Conservation (phyloP, 305 asterid species). For the Withania somnifera region DNA sequence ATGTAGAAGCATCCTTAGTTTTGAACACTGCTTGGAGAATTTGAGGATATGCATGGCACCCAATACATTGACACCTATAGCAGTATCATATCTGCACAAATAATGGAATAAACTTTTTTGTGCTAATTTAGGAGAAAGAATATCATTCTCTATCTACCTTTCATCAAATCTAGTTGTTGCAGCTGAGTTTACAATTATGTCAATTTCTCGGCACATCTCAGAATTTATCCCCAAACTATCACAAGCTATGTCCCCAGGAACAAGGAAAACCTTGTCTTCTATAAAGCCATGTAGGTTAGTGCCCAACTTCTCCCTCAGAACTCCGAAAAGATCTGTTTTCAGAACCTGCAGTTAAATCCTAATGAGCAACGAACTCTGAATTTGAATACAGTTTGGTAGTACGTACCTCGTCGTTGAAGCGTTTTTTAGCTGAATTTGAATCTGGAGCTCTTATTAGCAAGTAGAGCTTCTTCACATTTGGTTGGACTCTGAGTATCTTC, state of each 20-base stretch:
- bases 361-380: neutral
- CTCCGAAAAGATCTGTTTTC: slow-evolving; percentile 26
- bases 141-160: slow-evolving; percentile 19
- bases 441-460: slow-evolving; percentile 25
- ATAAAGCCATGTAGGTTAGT: neutral
- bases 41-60: slow-evolving; percentile 34
- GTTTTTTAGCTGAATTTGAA: slow-evolving; percentile 9
- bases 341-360: slow-evolving; percentile 16
- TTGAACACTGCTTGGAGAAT: slow-evolving; percentile 39
- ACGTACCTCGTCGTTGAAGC: slow-evolving; percentile 34
- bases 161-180: slow-evolving; percentile 52
- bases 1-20: slow-evolving; percentile 40
- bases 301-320: slow-evolving; percentile 27
- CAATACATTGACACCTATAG: slow-evolving; percentile 37
- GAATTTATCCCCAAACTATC: slow-evolving; percentile 31
- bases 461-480: slow-evolving; percentile 33
- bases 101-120: neutral
- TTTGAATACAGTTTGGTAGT: neutral
- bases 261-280: slow-evolving; percentile 21
- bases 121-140: neutral
- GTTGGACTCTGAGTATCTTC: slow-evolving; percentile 39
- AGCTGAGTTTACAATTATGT: slow-evolving; percentile 44
- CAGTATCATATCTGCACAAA: slow-evolving; percentile 40
- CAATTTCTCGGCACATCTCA: slow-evolving; percentile 28
- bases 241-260: slow-evolving; percentile 32